Percentiles rank a stretch among this genome's conserved stretches.
Evolutionary conservation across 139 green algal genomes (phyloP).

Genomic region (Chlamydomonas asymmetrica): DNA sequence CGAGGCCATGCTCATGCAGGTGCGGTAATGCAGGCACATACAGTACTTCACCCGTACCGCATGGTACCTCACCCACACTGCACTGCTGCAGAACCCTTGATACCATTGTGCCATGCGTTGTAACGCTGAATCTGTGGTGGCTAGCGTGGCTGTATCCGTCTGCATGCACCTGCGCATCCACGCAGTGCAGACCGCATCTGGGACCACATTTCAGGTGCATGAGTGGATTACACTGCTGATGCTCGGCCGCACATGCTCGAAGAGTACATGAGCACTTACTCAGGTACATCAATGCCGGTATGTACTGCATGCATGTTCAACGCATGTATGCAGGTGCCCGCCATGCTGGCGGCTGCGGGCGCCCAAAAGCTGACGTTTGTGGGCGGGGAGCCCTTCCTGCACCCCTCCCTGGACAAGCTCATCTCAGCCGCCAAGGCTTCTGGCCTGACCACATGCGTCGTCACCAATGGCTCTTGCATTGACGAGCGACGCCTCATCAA

Average conservation of each 20-base stretch:
- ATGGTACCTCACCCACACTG: too few relatives aligned
- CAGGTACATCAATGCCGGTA: neutral
- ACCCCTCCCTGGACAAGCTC: slow-evolving; percentile 10
- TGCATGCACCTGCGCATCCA: too few relatives aligned
- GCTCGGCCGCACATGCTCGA: neutral
- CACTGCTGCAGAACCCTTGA: too few relatives aligned
- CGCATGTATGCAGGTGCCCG: slow-evolving; percentile 3
- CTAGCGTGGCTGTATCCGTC: too few relatives aligned
- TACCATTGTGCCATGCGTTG: too few relatives aligned
- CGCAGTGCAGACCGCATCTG: neutral
- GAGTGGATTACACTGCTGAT: neutral
- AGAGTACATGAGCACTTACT: neutral
- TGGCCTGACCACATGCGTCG: slow-evolving; percentile 11
- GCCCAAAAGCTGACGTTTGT: slow-evolving; percentile 25
- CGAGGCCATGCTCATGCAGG: neutral
- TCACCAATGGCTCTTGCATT: slow-evolving; percentile 19
- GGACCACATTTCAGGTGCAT: neutral
- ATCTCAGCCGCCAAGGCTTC: neutral
- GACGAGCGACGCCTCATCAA: neutral
- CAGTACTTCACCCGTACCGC: too few relatives aligned
- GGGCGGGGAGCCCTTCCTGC: slow-evolving; percentile 26
- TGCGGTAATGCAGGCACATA: too few relatives aligned
- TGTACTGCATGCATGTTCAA: neutral
- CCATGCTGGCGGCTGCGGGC: slow-evolving; percentile 3
- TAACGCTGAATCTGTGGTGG: too few relatives aligned